Base-by-base conservation (phyloP, 2,329 filamentous ascomycete species). In the Trichoderma atroviride region DNA sequence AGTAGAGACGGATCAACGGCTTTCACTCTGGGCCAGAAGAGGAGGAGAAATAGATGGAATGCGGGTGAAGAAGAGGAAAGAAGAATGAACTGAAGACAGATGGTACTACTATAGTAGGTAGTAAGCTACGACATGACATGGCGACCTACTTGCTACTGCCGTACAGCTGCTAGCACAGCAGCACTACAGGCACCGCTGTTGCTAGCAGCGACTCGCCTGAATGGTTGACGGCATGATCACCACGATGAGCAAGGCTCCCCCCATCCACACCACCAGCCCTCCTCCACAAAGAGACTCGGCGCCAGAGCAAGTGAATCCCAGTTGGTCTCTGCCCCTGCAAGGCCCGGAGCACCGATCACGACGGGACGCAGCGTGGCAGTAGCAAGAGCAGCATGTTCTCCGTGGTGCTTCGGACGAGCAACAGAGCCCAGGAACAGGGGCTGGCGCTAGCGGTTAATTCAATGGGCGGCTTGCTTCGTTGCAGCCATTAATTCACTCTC, bases 211-310 rank as follows among this genome's bases (percentile, higher is more conserved):
- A 55, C 56, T 55, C 29, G 14, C 53, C 63, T 43, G 59, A 50
- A 68, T 68, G 64, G 64, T 68, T 68, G 64, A 68, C 64, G 64
- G 64, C 55, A 68, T 68, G 64, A 68, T 68, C 64, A 53, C 64
- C 64, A 60, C 31, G 43, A 53, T 27, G 64, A 37, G 56, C 47
- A 50, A 11, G 47, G n/a, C n/a, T 50, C n/a, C 47, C 40, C n/a
- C 35, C 31, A 35, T 58, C 62, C 62, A 57, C 62, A 43, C 63
- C 63, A 58, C 63, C 27, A 27, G 27, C 27, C 27, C n/a, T 40
- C 57, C 56, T 60, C 27, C 55, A 64, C 40, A 43, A n/a, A 43
- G 47, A 50, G 47, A 50, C 61, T 55, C 35, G 40, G 57, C 57
- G 43, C 43, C 47, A 33, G 27, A 35, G 52, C 61, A 11, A 6